A percentile compares a stretch with the other conserved stretches of the same genome.
phyloP scores from a whole-genome alignment of 2,329 filamentous ascomycete genomes.

The Neurospora sp. region DNA sequence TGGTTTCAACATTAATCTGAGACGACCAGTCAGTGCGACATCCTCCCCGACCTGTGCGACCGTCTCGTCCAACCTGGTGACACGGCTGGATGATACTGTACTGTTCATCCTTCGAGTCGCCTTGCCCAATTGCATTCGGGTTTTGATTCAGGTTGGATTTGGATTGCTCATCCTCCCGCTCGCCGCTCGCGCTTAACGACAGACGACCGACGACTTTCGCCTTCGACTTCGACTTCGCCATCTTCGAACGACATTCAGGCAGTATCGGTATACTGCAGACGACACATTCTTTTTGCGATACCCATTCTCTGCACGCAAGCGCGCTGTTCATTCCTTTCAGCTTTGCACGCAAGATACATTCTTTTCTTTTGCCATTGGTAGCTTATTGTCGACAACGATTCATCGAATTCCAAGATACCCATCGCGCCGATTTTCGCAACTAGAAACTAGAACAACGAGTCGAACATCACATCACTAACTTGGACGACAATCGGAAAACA shows the following conservation, averaged over 20 bases:
- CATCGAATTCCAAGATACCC: background rate
- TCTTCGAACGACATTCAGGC: background rate
- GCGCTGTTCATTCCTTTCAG: background rate
- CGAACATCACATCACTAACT: background rate
- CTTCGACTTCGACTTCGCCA: background rate
- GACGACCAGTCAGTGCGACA: background rate
- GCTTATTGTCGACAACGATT: background rate
- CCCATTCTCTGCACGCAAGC: background rate
- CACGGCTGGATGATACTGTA: background rate
- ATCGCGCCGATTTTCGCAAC: background rate
- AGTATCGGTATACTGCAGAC: background rate
- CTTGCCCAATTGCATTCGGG: background rate
- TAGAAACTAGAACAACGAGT: background rate
- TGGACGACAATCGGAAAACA: background rate
- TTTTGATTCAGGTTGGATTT: background rate
- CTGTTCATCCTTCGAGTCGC: background rate
- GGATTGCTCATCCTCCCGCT: background rate
- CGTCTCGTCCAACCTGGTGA: background rate
- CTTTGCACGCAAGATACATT: background rate
- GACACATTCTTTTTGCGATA: background rate
- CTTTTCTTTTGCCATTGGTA: background rate
- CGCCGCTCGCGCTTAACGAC: background rate
- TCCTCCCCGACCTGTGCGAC: background rate
- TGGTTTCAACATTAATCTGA: background rate
- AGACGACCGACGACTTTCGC: background rate